Conservation (phyloP, 2,329 filamentous ascomycete genomes). For the Fusarium sacchari region DNA sequence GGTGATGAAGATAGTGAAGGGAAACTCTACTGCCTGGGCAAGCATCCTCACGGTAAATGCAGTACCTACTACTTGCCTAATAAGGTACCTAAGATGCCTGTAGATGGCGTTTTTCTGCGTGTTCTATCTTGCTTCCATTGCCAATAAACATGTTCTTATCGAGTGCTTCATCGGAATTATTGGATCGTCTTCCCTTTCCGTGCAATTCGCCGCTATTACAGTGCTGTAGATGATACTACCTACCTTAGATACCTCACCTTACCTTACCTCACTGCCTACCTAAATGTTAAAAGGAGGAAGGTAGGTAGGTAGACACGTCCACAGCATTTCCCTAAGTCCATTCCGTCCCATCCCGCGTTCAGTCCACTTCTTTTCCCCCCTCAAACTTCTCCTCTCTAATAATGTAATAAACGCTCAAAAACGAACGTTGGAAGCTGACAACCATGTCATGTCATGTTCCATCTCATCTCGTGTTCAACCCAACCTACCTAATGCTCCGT, state of each 20-base stretch:
- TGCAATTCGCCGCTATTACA: background rate
- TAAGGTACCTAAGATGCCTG: background rate
- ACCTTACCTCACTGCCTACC: background rate
- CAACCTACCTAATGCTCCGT: background rate
- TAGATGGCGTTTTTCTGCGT: background rate
- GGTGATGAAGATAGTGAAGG: background rate
- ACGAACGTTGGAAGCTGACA: background rate
- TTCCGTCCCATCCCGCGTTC: conserved; percentile 16
- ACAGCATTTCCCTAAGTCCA: conserved; percentile 19
- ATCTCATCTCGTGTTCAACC: conserved; percentile 10
- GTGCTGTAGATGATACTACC: background rate
- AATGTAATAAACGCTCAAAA: background rate
- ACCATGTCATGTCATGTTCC: conserved; percentile 14
- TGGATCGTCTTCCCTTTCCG: conserved; percentile 7
- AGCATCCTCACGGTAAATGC: too few relatives aligned
- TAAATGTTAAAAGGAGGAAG: background rate
- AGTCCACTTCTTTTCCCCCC: conserved; percentile 24
- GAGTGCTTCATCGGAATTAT: background rate
- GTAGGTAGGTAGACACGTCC: conserved; percentile 2
- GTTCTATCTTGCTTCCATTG: conserved; percentile 1
- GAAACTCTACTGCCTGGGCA: background rate
- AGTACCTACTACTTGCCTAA: too few relatives aligned
- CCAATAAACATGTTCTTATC: background rate
- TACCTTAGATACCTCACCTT: background rate
- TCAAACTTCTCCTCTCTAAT: background rate